Evolutionary conservation across 2,329 filamentous ascomycete species (phyloP), one percentile per base, ranked within the genome.

Genomic region (Penicillium sp.): DNA sequence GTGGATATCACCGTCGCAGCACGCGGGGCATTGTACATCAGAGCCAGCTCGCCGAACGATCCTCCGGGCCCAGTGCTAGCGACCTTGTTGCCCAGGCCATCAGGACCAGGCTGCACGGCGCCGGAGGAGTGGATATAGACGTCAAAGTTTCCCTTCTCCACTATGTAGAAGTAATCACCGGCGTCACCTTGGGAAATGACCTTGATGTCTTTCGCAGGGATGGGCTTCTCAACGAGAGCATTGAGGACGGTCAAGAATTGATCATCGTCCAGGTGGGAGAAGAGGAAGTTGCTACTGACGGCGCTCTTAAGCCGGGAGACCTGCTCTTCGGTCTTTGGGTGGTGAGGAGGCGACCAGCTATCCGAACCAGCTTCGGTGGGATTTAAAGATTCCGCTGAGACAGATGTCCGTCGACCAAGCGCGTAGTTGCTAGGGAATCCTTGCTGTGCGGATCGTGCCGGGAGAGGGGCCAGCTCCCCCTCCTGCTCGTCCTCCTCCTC

Each of bases 21-120:
- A 70, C 94, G 91, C 27, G 94, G 94, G 23, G 94, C 92, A 70
- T 97, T 97, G 80, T 99, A 97, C 94, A 99, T 97, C 69, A 99
- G 82, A 13, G 94, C 94, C 56, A 99, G 83, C 79, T 99, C 94
- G 68, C 94, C 94, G 75, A 99, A 99, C 4, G 92, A 96, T 60
- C 93, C 93, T 49, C 94, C 94, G 4, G 92, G 86, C 44, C 90
- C 88, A 57, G 96, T 96, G 38, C 83, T 87, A 67, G 86, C 87
- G 29, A 97, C 93, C 68, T 91, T 90, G 60, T 83, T 82, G 49
- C 94, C 94, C 78, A 97, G 83, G 12, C 93, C 94, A 47, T 93
- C 87, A 0, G 84, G 81, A 0, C 93, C 93, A 8, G 91, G 82
- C 71, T 96, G 90, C 53, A 96, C 82, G 41, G 86, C 80, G 59